Base-by-base conservation (phyloP, 148 eudicot genomes). In the Fagopyrum homotropicum region DNA sequence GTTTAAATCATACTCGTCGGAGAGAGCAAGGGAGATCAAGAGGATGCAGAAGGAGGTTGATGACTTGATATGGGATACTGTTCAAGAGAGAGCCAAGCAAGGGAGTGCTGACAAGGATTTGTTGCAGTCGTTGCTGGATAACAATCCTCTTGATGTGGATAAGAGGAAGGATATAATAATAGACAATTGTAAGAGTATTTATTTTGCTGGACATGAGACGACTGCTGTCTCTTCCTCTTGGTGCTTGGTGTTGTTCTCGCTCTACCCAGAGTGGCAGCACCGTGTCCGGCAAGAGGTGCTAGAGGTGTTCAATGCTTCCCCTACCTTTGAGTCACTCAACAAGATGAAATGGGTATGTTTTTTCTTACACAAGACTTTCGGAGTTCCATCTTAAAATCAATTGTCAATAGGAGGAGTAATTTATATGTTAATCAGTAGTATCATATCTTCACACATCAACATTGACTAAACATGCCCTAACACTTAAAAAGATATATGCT, bases 191-290 rank as follows among this genome's bases (percentile, higher is more conserved):
- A 90, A 93, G 84, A 93, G 87, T 84, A 87, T 93, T 17, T 93
- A 93, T 76, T 90, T 93, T 71, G 98, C 98, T 1, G 98, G 98
- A 2, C 96, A 93, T 16, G 98, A 93, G 78, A 85, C 98, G 45
- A 93, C 96, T 0, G 91, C 93, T 9, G 90, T 89, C 7, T 89
- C 96, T 14, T 88, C 89, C 4, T 86, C 98, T 4, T 93, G 98
- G 98, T 93, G 98, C 86, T 75, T 90, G 77, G 90, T 93, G 90
- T 70, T 93, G 19, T 77, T 93, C 3, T 93, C 96, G 11, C 69
- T 83, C 66, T 84, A 93, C 66, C 96, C 96, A 9, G 89, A 93
- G 12, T 93, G 98, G 98, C 98, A 90, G 73, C 74, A 77, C 47
- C 82, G 74, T 35, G 40, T 35, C 40, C 40, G 40, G 2, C 40